Evolutionary conservation across 192 early-diverging fungal genomes (phyloP), one percentile per base, ranked within the genome.

Genomic region (Coemansia sp.): DNA sequence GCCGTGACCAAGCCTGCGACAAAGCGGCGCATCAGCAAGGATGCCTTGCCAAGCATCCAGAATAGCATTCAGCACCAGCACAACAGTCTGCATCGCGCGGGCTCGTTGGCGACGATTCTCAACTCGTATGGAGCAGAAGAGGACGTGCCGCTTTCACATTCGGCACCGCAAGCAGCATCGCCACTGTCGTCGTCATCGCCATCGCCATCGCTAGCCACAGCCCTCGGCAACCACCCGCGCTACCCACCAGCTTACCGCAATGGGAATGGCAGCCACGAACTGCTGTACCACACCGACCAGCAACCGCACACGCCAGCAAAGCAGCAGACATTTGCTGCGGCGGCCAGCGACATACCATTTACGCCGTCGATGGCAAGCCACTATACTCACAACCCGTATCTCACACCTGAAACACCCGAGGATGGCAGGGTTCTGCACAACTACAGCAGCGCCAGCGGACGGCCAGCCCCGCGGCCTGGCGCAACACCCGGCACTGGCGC

Each of bases 101-200:
- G 72, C 15, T 74, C 72, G 56, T 35, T 74, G 30, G 46, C 62
- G 23, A 74, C 44, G 6, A 74, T 74, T 10, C 66, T 74, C 48
- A 72, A 72, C 59, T 41, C 63, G 8, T 59, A 21, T 21, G 62
- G 60, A 16, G 38, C 44, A 16, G 38, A 34, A 12, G 65, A 60
- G 34, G 15, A 16, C 44, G 45, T 30, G 21, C 59, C 59, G 23
- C 65, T 24, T 15, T 35, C 44, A 45, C 60, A 14, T 12, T 45
- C 26, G 18, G 57, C 56, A 46, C 60, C 60, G 24, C 11, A 21
- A 26, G 18, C n/a, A 11, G 20, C 38, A 20, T 10, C 60, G 60
- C 12, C 55, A 41, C 12, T 14, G 39, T 8, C 39, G 43, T 51
- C 48, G 33, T 49, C 48, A 51, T 45, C 64, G 39, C 24, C 23